phyloP scores from a whole-genome alignment of 306 rosid genomes.

The apple (Malus domestica) region ASM211411v1 NC_041797.1:30268501-30269000 shows the following conservation, averaged over 20 bases:
- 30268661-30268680: too few species aligned
- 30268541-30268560: too few species aligned
- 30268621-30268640: too few species aligned
- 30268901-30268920: slow-evolving; percentile 26
- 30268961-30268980: not conserved
- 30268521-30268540: too few species aligned
- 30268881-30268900: slow-evolving; percentile 34
- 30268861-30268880: slow-evolving; percentile 19
- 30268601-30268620: too few species aligned
- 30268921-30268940: slow-evolving; percentile 37
- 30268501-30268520: too few species aligned
- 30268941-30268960: slow-evolving; percentile 21
- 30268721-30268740: slow-evolving; percentile 31
- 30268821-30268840: slow-evolving; percentile 30
- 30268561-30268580: too few species aligned
- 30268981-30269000: too few species aligned
- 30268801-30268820: slow-evolving; percentile 17
- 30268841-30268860: slow-evolving; percentile 1
- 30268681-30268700: slow-evolving; percentile 27
- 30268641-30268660: too few species aligned
- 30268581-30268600: too few species aligned
- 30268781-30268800: slow-evolving; percentile 32
- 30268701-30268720: slow-evolving; percentile 23
- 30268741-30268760: slow-evolving; percentile 1
- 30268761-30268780: slow-evolving; percentile 20